Conservation (phyloP, 495 filamentous ascomycete genomes). For the Daldinia childiae region DNA sequence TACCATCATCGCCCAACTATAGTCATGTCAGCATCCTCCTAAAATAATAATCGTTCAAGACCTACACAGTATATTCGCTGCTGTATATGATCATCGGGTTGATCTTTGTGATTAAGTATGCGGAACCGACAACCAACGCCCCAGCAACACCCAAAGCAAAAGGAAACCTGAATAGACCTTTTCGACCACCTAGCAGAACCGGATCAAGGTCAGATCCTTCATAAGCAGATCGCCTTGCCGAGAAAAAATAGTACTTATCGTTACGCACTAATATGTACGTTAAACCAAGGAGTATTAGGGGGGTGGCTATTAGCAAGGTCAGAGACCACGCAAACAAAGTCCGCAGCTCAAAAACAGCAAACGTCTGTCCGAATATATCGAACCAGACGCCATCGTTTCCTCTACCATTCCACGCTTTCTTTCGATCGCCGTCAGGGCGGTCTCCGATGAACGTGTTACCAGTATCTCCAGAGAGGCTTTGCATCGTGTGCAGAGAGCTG, state of each 20-base stretch:
- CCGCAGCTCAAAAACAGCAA: conserved; percentile 80
- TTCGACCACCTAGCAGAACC: conserved; percentile 75
- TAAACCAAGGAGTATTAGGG: conserved; percentile 73
- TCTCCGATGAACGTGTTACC: conserved; percentile 71
- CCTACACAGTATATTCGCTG: conserved; percentile 79
- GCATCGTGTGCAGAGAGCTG: conserved; percentile 75
- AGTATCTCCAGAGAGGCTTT: conserved; percentile 74
- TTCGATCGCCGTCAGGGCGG: conserved; percentile 60
- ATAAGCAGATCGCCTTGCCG: conserved; percentile 64
- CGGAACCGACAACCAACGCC: conserved; percentile 73
- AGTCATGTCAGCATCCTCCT: conserved; percentile 32
- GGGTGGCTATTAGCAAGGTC: conserved; percentile 78
- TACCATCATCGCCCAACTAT: conserved; percentile 82
- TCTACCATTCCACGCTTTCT: conserved; percentile 71
- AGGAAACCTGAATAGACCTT: conserved; percentile 85
- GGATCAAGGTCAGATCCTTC: conserved; percentile 67
- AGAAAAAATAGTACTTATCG: conserved; percentile 86
- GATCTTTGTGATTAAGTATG: conserved; percentile 78
- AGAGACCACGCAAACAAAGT: conserved; percentile 90
- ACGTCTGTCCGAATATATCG: conserved; percentile 83
- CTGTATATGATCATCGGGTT: conserved; percentile 91
- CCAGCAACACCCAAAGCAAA: conserved; percentile 76
- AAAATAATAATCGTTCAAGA: conserved; percentile 12
- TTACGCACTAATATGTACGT: conserved; percentile 71
- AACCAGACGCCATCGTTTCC: conserved; percentile 89